These are phyloP conservation scores for Sodiomyces alkalinus DNA, from an alignment of 2,329 filamentous ascomycete species.

Conservation along the genomic window DNA sequence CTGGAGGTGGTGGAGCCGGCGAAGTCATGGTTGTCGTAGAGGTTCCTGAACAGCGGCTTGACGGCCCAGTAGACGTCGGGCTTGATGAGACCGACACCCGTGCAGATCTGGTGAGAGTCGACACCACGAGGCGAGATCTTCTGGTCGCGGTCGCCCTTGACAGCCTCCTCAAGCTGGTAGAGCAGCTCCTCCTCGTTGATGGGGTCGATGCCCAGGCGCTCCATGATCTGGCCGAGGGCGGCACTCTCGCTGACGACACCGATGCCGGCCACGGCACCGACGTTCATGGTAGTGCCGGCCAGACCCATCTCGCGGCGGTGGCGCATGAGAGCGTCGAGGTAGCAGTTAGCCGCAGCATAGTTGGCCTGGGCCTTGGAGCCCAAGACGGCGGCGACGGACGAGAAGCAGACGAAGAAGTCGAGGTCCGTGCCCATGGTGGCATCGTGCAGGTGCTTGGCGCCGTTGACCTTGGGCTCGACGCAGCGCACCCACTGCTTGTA, in stretches of 20 bases:
- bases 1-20: slow-evolving; percentile 4
- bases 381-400: slow-evolving; percentile 13
- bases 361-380: slow-evolving; percentile 16
- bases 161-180: slow-evolving; percentile 10
- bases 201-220: slow-evolving; percentile 7
- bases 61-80: slow-evolving; percentile 11
- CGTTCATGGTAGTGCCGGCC: slow-evolving; percentile 17
- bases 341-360: slow-evolving; percentile 21
- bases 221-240: slow-evolving; percentile 6
- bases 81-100: slow-evolving; percentile 10
- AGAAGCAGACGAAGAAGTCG: slow-evolving; percentile 17
- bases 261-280: slow-evolving; percentile 15
- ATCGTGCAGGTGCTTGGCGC: slow-evolving; percentile 18
- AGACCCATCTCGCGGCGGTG: slow-evolving; percentile 15
- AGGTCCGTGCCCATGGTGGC: slow-evolving; percentile 7
- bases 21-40: slow-evolving; percentile 11
- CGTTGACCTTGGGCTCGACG: slow-evolving; percentile 17
- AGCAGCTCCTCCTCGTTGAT: slow-evolving; percentile 11
- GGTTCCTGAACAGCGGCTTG: slow-evolving; percentile 10
- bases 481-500: slow-evolving; percentile 10
- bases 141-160: slow-evolving; percentile 5
- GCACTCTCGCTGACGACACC: slow-evolving; percentile 10
- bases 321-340: slow-evolving; percentile 16
- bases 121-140: slow-evolving; percentile 2
- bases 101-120: slow-evolving; percentile 11